Evolutionary conservation across 2,329 filamentous ascomycete species (phyloP), one percentile per base, ranked within the genome.

Genomic region (Colletotrichum sp.): DNA sequence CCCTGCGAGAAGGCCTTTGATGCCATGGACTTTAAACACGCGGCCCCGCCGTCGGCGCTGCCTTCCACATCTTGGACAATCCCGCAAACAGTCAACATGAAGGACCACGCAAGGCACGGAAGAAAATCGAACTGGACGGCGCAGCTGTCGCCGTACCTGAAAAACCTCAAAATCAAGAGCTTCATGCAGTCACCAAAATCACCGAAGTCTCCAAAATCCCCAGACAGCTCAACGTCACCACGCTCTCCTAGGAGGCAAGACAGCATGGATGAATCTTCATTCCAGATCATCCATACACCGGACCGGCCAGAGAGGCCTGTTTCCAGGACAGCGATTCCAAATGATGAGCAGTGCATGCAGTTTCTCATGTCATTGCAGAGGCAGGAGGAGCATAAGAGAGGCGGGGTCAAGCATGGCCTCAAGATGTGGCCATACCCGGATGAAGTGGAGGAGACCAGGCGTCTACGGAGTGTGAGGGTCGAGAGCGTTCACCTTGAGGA

Each of bases 311-410:
- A 71, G 16, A 59, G 66, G 18, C 77, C 76, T 9, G 66, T 77
- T 14, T 72, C 76, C n/a, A 72, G 48, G n/a, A 68, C 69, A 28
- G 72, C 66, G n/a, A 75, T 72, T 14, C 77, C 77, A 30, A 73
- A 66, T n/a, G 77, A 78, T 12, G 75, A 77, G 21, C 65, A 78
- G 30, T 78, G 77, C 70, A 77, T 77, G 77, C 52, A 75, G 18
- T 78, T 78, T 5, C 63, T 78, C 34, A 76, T 76, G 70, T 70
- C 76, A 3, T 21, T 77, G 36, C 74, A 75, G 66, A 72, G 48
- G 48, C 72, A 75, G 59, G 73, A 75, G 60, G 74, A 76, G 28
- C 18, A 71, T 32, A 75, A 67, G 36, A 61, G 74, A 32, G 73
- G 60, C 18, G 32, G 21, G 12, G 30, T 63, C 14, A 72, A 76